These are phyloP conservation scores for Boletus patriciae DNA, from an alignment of 768 basidiomycete species.

Conservation along the genomic window DNA sequence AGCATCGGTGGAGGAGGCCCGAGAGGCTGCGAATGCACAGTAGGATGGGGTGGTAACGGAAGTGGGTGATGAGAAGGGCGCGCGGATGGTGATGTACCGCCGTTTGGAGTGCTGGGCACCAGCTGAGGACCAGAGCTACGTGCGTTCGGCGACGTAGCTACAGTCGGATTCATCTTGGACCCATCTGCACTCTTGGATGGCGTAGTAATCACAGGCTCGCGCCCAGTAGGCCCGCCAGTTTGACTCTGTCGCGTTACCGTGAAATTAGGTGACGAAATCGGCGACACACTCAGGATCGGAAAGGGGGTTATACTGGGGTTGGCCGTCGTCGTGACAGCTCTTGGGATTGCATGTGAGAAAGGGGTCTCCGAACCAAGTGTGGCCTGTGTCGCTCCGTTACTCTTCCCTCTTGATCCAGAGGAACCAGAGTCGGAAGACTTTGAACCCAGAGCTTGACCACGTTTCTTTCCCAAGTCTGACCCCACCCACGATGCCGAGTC, in stretches of 20 bases:
- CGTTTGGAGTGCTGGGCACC: background rate
- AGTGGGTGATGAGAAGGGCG: constrained; percentile 4
- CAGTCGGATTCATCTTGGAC: constrained; percentile 8
- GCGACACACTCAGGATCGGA: constrained; percentile 21
- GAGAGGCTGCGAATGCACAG: constrained; percentile 8
- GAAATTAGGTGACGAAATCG: background rate
- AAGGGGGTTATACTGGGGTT: constrained; percentile 14
- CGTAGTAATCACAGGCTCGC: background rate
- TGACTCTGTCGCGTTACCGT: constrained; percentile 1
- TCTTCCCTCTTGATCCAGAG: constrained; percentile 1
- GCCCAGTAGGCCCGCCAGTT: background rate
- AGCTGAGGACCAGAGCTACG: background rate
- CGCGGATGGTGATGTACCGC: constrained; percentile 3
- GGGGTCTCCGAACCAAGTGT: background rate
- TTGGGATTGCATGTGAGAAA: background rate
- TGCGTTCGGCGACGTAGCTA: constrained; percentile 2
- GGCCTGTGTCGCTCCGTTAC: background rate
- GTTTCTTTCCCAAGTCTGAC: constrained; percentile 4
- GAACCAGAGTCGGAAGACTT: background rate
- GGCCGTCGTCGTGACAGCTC: background rate
- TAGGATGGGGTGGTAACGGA: constrained; percentile 13
- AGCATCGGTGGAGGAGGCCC: constrained; percentile 18
- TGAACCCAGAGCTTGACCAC: background rate
- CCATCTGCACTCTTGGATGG: background rate
- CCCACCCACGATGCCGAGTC: background rate